Percentiles rank a stretch among this genome's conserved stretches.
Evolutionary conservation across 2,329 filamentous ascomycete species (phyloP).

Genomic region (Lasiodiplodia sp.): DNA sequence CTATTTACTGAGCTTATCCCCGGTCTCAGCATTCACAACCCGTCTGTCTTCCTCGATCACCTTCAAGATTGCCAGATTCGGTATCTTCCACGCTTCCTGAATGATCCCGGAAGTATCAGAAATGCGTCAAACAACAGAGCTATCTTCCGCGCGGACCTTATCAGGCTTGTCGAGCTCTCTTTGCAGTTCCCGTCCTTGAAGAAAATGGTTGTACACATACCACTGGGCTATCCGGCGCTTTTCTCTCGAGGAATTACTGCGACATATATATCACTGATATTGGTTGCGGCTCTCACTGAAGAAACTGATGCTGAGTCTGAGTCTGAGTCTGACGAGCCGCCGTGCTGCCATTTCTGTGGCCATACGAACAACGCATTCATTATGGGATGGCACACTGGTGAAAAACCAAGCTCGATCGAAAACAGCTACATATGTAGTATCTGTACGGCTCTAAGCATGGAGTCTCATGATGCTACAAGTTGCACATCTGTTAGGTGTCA

Average conservation of each 20-base stretch:
- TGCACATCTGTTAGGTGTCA: not conserved
- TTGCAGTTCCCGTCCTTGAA: not conserved
- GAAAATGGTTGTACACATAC: not conserved
- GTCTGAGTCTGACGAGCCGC: no score
- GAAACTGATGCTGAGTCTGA: not conserved
- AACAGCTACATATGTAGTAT: not conserved
- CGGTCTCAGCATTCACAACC: not conserved
- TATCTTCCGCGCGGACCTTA: not conserved
- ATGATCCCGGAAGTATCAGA: not conserved
- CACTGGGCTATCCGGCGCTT: not conserved
- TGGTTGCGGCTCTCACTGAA: not conserved
- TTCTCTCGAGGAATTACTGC: not conserved
- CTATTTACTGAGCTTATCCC: not conserved
- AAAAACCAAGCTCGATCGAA: accelerated
- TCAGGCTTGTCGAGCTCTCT: not conserved
- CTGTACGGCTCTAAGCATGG: not conserved
- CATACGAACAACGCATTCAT: not conserved
- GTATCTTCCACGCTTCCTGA: not conserved
- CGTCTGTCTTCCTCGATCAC: not conserved
- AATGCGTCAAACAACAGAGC: not conserved
- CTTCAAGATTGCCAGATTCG: not conserved
- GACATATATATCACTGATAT: not conserved
- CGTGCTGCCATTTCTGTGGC: not conserved
- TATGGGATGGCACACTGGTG: not conserved
- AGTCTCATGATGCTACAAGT: not conserved